Conservation (phyloP, 208 protist species). For the Trypanosoma lewisi region DNA sequence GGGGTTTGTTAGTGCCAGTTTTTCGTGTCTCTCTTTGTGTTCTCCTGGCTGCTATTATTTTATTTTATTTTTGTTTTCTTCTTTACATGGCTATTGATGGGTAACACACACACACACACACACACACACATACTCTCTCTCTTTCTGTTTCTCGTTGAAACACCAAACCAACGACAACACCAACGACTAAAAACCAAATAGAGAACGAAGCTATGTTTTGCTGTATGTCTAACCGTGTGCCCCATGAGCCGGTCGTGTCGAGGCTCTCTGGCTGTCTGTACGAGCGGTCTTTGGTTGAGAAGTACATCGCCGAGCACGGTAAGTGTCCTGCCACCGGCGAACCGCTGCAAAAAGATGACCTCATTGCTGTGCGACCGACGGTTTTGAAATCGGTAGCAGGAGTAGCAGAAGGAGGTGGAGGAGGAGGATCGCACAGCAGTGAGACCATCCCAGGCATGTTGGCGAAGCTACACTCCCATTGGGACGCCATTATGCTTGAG, state of each 20-base stretch:
- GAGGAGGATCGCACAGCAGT: slow-evolving; percentile 2
- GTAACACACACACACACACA: too few species aligned
- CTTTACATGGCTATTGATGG: too few species aligned
- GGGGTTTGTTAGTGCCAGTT: not conserved
- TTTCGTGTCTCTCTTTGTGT: too few species aligned
- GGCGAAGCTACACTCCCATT: slow-evolving; percentile 96
- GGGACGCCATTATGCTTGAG: slow-evolving; percentile 98
- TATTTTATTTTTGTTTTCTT: not conserved
- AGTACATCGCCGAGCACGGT: slow-evolving; percentile 92
- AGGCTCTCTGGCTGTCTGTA: slow-evolving; percentile 93
- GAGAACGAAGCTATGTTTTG: slow-evolving; percentile 55
- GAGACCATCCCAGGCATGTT: slow-evolving; percentile 92
- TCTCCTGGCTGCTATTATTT: not conserved
- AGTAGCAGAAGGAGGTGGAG: not conserved
- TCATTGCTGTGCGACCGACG: slow-evolving; percentile 72
- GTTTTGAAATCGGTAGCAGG: not conserved
- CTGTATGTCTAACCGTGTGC: slow-evolving; percentile 75
- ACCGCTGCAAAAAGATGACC: slow-evolving; percentile 79
- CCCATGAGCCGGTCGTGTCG: slow-evolving; percentile 95
- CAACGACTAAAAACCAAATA: not conserved
- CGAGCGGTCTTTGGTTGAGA: slow-evolving; percentile 94
- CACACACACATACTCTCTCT: too few species aligned
- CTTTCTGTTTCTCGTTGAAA: not conserved
- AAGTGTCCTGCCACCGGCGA: slow-evolving; percentile 95
- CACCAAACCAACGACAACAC: not conserved